phyloP scores from a whole-genome alignment of 2,329 filamentous ascomycete genomes.

The Xylaria sp. region DNA sequence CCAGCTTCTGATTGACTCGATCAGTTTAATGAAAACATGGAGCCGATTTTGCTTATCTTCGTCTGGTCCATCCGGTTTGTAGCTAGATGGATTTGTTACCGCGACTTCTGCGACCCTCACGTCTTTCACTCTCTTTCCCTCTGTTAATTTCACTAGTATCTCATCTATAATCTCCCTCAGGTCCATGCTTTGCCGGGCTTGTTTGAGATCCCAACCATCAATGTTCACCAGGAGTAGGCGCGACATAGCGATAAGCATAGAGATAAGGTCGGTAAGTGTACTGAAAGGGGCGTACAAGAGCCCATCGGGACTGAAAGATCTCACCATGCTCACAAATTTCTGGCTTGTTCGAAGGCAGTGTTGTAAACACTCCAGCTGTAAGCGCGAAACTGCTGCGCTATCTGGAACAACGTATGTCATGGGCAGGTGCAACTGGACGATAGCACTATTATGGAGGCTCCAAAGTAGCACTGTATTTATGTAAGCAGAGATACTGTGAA shows the following conservation, averaged over 20 bases:
- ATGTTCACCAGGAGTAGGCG: conserved; percentile 46
- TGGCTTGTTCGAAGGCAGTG: conserved; percentile 51
- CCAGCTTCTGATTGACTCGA: conserved; percentile 26
- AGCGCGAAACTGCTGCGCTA: conserved; percentile 33
- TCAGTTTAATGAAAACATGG: conserved; percentile 3
- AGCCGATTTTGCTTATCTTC: conserved; percentile 24
- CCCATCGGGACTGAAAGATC: conserved; percentile 45
- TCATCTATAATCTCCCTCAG: conserved; percentile 39
- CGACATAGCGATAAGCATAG: conserved; percentile 45
- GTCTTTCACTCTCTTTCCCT: conserved; percentile 30
- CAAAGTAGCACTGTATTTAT: conserved; percentile 33
- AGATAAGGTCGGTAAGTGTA: conserved; percentile 42
- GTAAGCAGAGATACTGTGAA: not conserved
- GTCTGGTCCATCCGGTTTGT: conserved; percentile 15
- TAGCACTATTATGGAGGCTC: conserved; percentile 25
- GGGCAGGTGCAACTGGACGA: conserved; percentile 50
- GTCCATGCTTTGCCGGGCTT: conserved; percentile 42
- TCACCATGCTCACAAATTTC: conserved; percentile 49
- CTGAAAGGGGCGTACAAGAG: conserved; percentile 43
- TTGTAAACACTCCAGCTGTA: conserved; percentile 48
- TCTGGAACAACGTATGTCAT: conserved; percentile 49
- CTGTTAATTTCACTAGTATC: conserved; percentile 29
- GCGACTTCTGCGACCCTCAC: conserved; percentile 39
- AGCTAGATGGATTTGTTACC: conserved; percentile 26
- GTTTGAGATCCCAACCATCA: conserved; percentile 44